Conservation (phyloP, 257 asterid species). For the Nicotiana paniculata region DNA sequence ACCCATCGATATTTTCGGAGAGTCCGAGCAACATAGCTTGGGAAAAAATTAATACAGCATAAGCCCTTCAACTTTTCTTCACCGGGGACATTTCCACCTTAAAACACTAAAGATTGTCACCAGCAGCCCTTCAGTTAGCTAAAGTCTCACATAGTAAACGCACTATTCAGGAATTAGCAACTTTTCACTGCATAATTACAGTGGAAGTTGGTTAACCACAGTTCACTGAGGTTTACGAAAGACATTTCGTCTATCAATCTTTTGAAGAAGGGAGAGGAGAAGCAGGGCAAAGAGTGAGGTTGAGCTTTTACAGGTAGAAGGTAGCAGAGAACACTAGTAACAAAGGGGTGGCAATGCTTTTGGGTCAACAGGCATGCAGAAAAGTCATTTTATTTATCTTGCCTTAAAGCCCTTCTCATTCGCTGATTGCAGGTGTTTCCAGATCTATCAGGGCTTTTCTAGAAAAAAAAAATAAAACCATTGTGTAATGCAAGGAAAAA, state of each 20-base stretch:
- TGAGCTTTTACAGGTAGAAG: neutral
- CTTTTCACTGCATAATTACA: neutral
- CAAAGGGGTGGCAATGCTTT: neutral
- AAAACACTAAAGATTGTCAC: neutral
- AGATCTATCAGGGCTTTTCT: too few species aligned
- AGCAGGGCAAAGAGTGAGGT: neutral
- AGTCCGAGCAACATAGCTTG: too few species aligned
- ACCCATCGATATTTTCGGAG: too few species aligned
- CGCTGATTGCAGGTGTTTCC: neutral
- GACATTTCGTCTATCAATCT: neutral
- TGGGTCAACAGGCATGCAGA: neutral
- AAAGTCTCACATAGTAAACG: neutral
- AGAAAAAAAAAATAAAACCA: too few species aligned
- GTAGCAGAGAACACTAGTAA: neutral
- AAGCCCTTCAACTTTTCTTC: neutral
- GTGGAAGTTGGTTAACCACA: neutral
- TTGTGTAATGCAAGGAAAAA: too few species aligned
- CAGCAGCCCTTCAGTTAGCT: neutral
- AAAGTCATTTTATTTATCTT: neutral
- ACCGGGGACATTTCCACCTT: neutral
- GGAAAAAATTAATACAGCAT: neutral
- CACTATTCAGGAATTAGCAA: neutral
- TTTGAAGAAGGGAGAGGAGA: neutral
- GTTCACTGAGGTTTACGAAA: neutral
- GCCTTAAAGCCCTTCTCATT: neutral